Evolutionary conservation across 2,329 filamentous ascomycete genomes (phyloP), one percentile per base, ranked within the genome.

Genomic region (Sordariomycetes sp.): DNA sequence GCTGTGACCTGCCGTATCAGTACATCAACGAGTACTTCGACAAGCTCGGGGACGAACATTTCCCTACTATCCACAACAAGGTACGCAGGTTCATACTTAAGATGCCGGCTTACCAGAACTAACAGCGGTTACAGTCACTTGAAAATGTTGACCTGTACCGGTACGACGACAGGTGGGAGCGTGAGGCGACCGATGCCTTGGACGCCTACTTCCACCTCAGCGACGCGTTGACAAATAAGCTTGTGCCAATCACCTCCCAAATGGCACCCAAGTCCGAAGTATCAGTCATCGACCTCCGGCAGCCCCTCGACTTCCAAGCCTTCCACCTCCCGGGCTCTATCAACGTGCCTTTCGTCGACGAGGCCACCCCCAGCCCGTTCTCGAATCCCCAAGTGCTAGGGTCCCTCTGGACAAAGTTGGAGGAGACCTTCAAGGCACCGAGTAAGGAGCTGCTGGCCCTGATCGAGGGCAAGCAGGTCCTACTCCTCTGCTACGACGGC

Each of bases 1-100:
- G 81, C 66, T 84, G 81, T 58, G 82, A 85, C 60, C 65, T 84
- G 22, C 81, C 81, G 0, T 84, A 83, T 62, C 80, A 84, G 63
- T 84, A 84, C 61, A 70, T 84, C 54, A 71, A 75, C 35, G 77
- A 79, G 61, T 83, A 84, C 63, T 84, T 82, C 60, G 68, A 75
- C 52, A 81, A 80, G 60, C 66, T 83, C 7, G 73, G 71, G 0
- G 62, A 69, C 1, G 69, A 73, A 17, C 67, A 76, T 54, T 81
- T 81, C 64, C 74, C 69, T 32, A 67, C 73, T 0, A 74, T 81
- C 45, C 45, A 50, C 24, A 70, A 71, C n/a, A 70, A 77, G 61
- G 70, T 69, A 59, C 10, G 65, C 55, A 0, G 10, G 13, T 5
- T 52, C 36, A 17, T 48, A 22, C 8, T 48, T 2, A 48, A 22